Evolutionary conservation across 2,329 filamentous ascomycete species (phyloP), one percentile per base, ranked within the genome.

Genomic region (Ophiostoma angusticollis): DNA sequence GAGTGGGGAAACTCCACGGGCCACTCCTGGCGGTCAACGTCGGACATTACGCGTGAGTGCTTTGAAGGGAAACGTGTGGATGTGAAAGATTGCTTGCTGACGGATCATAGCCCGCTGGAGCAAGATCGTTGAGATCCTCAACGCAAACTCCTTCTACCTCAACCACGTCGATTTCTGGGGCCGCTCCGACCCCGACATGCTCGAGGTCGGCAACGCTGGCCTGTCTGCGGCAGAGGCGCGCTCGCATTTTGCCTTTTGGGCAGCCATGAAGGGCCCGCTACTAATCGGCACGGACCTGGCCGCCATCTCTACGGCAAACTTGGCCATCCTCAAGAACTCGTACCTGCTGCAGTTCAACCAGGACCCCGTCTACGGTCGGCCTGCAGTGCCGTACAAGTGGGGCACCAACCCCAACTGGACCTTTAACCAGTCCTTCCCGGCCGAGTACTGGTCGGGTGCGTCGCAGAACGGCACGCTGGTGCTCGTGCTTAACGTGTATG

Each of bases 241-340:
- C 14, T 61, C 62, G 3, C 67, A 72, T 46, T 71, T 71, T 47
- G 63, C 63, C 4, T 49, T 71, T 5, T 72, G 68, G 68, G 64
- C 63, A 0, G 58, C 58, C 1, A 60, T 71, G 54, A 70, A 68
- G 49, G 60, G 58, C 5, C 67, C 67, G 0, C 47, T 72, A 16
- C 58, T 72, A 19, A 68, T 72, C 34, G 65, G 67, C 23, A 60
- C 62, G 1, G 48, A 55, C 47, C 53, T 68, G 5, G 50, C 58
- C 18, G 43, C 49, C 1, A 56, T 69, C 8, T 49, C 49, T 1
- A 44, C 52, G 9, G 49, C 54, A 1, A 57, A 61, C 30, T 47
- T 68, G 6, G 48, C 52, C 0, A 59, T 70, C 9, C 49, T 71
- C 2, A 55, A 56, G 13, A 71, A 70, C 42, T 47, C 49, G 43